Base-by-base conservation (phyloP, 2,329 filamentous ascomycete species). In the Scedosporium aurantiacum region DNA sequence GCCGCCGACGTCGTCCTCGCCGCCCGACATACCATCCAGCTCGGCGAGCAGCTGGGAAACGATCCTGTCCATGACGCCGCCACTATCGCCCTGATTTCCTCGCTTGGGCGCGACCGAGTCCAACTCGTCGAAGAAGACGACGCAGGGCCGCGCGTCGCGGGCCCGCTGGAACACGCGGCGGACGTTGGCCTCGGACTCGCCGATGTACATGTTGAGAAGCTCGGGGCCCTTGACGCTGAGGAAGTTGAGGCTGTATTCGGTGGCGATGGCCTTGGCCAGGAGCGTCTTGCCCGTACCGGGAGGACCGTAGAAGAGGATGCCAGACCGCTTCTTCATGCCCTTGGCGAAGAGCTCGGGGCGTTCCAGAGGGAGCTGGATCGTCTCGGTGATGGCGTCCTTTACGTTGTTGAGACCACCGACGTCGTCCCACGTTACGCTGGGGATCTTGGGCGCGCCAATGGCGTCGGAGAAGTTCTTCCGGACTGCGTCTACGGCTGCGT, bases 401-500 rank as follows among this genome's bases (percentile, higher is more conserved):
- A 97, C 92, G 68, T 96, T 91, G 32, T 88, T 86, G 37, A 97
- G 80, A 58, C 94, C 93, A 72, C 93, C 93, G 21, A 99, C 93
- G 71, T 99, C 93, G 66, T 93, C 88, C 93, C 93, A 99, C 23
- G 88, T 88, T 5, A 99, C 94, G 65, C 96, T 97, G 5, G 93
- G 94, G 64, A 97, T 97, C 80, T 97, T 97, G 2, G 94, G 94
- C 4, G 94, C 94, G 25, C 94, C 94, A 65, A 99, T 99, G 0
- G 93, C 88, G 72, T 97, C 94, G 5, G 94, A 93, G 71, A 99
- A 99, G 74, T 97, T 97, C 80, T 97, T 97, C 61, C 94, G 86
- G 1, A 94, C 94, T 5, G 92, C 91, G 63, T 97, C 93, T 3
- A 99, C 93, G 0, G 94, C 94, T n/a, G 87, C 76, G 61, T 96